Percentiles rank a stretch among this genome's conserved stretches.
Evolutionary conservation across 2,329 filamentous ascomycete genomes (phyloP).

Genomic region (Nakataea oryzae): DNA sequence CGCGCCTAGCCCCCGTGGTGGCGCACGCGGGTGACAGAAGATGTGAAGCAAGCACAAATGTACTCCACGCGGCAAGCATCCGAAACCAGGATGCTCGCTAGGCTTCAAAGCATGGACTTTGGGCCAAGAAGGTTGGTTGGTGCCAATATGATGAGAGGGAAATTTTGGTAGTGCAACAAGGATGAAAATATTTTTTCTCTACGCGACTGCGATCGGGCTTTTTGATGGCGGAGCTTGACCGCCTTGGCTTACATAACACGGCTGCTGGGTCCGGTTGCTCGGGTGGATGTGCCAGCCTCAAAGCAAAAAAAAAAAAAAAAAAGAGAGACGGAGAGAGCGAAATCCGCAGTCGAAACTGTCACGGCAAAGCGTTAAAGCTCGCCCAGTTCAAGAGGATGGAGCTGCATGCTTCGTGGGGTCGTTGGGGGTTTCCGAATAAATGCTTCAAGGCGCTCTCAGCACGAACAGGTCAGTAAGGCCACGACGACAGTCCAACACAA

Average conservation of each 20-base stretch:
- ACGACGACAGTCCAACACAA: neutral
- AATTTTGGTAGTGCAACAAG: neutral
- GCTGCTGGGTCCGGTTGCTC: neutral
- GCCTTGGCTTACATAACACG: constrained; percentile 2
- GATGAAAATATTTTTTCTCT: neutral
- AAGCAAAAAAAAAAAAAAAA: neutral
- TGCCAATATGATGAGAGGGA: neutral
- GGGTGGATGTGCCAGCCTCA: neutral
- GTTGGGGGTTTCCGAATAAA: no score
- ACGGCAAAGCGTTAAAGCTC: no score
- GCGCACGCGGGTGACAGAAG: neutral
- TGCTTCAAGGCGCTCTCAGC: no score
- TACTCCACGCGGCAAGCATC: neutral
- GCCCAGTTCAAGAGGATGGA: no score
- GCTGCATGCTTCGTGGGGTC: no score
- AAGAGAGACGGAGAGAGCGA: neutral
- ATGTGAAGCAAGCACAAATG: neutral
- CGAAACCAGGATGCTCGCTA: neutral
- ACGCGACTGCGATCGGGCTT: neutral
- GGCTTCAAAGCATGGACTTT: neutral
- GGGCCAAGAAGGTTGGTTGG: neutral
- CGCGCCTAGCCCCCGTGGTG: no score
- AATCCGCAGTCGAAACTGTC: no score
- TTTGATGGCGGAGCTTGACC: neutral
- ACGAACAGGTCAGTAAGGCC: neutral